A percentile compares a stretch with the other conserved stretches of the same genome.
These are phyloP conservation scores for Brassica cretica DNA, from an alignment of 345 rosid species.

Conservation along the genomic window DNA sequence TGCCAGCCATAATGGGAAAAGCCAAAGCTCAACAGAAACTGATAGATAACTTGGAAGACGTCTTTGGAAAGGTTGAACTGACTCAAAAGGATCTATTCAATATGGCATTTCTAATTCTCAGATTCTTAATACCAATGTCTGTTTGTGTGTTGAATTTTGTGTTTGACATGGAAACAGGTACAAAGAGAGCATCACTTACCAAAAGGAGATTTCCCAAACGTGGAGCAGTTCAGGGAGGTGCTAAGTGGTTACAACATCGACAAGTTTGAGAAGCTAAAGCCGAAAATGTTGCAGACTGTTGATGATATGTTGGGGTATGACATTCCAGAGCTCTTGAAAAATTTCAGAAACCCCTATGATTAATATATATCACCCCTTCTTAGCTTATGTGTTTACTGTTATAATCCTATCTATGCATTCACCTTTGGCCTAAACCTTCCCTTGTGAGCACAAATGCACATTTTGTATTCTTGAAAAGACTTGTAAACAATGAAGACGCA, in stretches of 20 bases:
- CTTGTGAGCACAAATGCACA: slow-evolving; percentile 26
- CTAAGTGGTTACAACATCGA: slow-evolving; percentile 78
- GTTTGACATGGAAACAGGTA: slow-evolving; percentile 50
- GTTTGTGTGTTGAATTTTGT: not conserved
- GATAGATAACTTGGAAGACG: slow-evolving; percentile 71
- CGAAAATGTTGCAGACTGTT: slow-evolving; percentile 84
- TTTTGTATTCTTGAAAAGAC: slow-evolving; percentile 27
- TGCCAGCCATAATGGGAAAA: slow-evolving; percentile 95
- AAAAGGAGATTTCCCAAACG: slow-evolving; percentile 86
- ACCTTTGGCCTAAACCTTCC: not conserved
- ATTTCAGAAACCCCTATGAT: slow-evolving; percentile 80
- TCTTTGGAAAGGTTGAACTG: slow-evolving; percentile 66
- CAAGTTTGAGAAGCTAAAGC: slow-evolving; percentile 84
- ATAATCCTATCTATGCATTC: slow-evolving; percentile 6
- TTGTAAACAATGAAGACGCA: slow-evolving; percentile 22
- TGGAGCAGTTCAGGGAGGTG: slow-evolving; percentile 72
- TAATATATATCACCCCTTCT: slow-evolving; percentile 26
- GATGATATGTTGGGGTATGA: slow-evolving; percentile 95
- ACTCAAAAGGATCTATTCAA: not conserved
- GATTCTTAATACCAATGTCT: slow-evolving; percentile 1
- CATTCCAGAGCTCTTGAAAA: slow-evolving; percentile 81
- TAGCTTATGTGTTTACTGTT: slow-evolving; percentile 9
- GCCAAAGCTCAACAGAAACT: slow-evolving; percentile 87
- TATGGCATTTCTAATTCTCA: not conserved
- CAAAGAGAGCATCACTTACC: slow-evolving; percentile 89